Evolutionary conservation across 2,329 filamentous ascomycete genomes (phyloP), one percentile per base, ranked within the genome.

Genomic region (Trichoderma breve): DNA sequence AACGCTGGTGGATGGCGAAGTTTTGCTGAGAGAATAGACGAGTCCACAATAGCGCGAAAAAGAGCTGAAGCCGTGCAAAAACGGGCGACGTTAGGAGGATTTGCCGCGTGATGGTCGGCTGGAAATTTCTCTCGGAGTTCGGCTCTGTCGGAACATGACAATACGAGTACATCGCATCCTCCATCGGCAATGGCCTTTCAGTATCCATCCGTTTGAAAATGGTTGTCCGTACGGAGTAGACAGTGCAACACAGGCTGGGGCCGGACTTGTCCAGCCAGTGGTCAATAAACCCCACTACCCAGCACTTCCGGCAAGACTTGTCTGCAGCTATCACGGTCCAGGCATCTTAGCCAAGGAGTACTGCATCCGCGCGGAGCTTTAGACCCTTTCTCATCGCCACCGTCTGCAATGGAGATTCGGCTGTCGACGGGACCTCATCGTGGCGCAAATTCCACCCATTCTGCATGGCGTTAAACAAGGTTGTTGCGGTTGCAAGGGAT

Each of bases 381-480:
- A 43, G 28, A 21, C 58, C 67, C 67, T 70, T 70, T 34, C 34
- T 5, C 34, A 34, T 26, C 34, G 57, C 57, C 65, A 60, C 65
- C 18, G 57, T 51, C 66, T 62, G 55, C 64, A 39, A 60, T 36
- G 68, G 30, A 32, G 39, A 67, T 67, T 66, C 68, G 62, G 55
- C 58, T 73, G 60, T 71, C 26, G 30, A 71, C 24, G 53, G 58
- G 64, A 72, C 58, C 58, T 58, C 53, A 53, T 64, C 36, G 72
- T 73, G 72, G 72, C 72, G 72, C 58, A 70, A 58, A 51, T 61
- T 61, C 51, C 70, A 66, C 53, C 69, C 71, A 68, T 69, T 57
- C 66, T 75, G 74, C 74, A 71, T 75, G 74, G 74, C 74, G 74
- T 74, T 34, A 72, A 74, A 74, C 71, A 75, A 74, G 73, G 73